Conservation (phyloP, 2,329 filamentous ascomycete species). For the Hymenoscyphus linearis region DNA sequence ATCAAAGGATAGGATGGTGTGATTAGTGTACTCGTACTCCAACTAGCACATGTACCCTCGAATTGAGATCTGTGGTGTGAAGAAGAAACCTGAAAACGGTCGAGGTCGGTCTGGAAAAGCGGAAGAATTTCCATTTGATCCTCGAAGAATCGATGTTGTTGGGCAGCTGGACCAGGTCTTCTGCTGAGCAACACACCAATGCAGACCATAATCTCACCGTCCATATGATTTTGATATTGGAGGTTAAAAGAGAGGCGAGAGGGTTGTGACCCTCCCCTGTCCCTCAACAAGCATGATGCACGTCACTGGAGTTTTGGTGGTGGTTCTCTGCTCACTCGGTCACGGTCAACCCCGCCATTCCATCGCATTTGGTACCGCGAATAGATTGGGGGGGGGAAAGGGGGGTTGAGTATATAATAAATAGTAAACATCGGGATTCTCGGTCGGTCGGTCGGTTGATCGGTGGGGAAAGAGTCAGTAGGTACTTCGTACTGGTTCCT, state of each 20-base stretch:
- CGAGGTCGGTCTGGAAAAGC: background rate
- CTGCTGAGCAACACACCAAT: background rate
- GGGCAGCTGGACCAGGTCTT: background rate
- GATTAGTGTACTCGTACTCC: background rate
- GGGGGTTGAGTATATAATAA: too few relatives aligned
- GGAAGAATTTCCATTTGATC: background rate
- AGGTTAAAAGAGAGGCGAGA: background rate
- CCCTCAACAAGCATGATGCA: background rate
- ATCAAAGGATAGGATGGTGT: too few relatives aligned
- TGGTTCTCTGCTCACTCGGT: too few relatives aligned
- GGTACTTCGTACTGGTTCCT: background rate
- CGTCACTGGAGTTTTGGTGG: background rate
- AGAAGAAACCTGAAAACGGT: too few relatives aligned
- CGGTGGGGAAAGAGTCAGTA: background rate
- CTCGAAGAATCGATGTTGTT: background rate
- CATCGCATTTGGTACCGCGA: background rate
- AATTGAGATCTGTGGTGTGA: too few relatives aligned
- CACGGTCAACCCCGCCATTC: background rate
- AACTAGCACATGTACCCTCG: too few relatives aligned
- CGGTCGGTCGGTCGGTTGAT: too few relatives aligned
- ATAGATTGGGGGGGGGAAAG: too few relatives aligned
- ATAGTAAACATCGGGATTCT: too few relatives aligned
- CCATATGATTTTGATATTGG: background rate
- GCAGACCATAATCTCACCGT: background rate
- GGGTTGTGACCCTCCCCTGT: background rate